phyloP scores from a whole-genome alignment of 2,329 filamentous ascomycete species.

The Hypoxylon sp. region DNA sequence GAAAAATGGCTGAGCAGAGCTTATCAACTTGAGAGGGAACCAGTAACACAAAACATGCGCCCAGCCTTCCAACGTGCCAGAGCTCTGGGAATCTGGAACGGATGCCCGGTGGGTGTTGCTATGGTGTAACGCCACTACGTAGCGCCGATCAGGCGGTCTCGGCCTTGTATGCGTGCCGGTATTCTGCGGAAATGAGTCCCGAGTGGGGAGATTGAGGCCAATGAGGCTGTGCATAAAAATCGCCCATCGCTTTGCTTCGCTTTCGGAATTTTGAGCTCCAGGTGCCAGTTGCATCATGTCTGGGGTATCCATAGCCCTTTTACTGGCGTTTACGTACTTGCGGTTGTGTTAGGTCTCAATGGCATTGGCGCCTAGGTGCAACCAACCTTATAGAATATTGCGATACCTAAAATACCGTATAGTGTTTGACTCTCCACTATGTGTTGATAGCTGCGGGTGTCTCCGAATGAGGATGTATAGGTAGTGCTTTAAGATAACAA shows the following conservation, averaged over 20 bases:
- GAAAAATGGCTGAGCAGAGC: constrained; percentile 10
- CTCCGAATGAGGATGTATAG: neutral
- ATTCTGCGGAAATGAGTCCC: constrained; percentile 3
- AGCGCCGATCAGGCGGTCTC: constrained; percentile 28
- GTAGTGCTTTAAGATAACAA: constrained; percentile 4
- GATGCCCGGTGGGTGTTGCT: constrained; percentile 13
- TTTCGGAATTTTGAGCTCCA: constrained; percentile 12
- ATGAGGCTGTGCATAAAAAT: constrained; percentile 50
- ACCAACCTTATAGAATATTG: neutral
- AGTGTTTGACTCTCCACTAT: neutral
- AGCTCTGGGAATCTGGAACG: constrained; percentile 35
- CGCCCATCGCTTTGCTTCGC: constrained; percentile 31
- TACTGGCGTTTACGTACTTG: constrained; percentile 14
- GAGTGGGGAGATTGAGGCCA: constrained; percentile 48
- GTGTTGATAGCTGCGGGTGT: neutral
- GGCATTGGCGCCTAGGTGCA: constrained; percentile 15
- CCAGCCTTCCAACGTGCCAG: neutral
- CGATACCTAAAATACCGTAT: neutral
- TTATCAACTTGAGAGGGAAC: constrained; percentile 23
- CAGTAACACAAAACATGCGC: constrained; percentile 26
- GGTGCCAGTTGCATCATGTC: constrained; percentile 14
- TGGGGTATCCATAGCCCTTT: constrained; percentile 5
- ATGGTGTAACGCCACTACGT: constrained; percentile 19
- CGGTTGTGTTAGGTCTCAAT: constrained; percentile 27
- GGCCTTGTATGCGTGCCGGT: constrained; percentile 27